Percentiles rank a stretch among this genome's conserved stretches.
Evolutionary conservation across 2,329 filamentous ascomycete genomes (phyloP).

Genomic region (Dothistroma septosporum): DNA sequence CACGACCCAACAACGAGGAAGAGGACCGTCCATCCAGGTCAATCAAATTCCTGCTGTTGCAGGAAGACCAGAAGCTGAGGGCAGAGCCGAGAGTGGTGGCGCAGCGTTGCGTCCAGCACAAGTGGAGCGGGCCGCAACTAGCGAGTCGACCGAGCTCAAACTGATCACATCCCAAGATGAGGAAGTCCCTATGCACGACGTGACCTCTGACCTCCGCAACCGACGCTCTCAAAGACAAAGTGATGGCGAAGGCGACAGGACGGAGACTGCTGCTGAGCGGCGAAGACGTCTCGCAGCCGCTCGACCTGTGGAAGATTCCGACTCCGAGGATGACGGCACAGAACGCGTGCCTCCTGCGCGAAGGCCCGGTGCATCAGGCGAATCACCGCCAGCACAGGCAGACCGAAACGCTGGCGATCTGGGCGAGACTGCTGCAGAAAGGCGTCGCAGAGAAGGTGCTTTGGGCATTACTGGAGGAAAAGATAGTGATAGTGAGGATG

Average conservation of each 20-base stretch:
- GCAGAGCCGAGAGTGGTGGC: background rate
- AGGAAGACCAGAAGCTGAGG: constrained; percentile 21
- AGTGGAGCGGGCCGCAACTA: constrained; percentile 38
- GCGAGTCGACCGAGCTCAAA: constrained; percentile 41
- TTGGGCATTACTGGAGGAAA: constrained; percentile 53
- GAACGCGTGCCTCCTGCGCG: constrained; percentile 34
- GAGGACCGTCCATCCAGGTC: constrained; percentile 5
- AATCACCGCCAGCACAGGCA: constrained; percentile 8
- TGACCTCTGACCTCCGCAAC: constrained; percentile 31
- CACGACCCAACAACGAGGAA: constrained; percentile 5
- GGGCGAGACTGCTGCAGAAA: constrained; percentile 69
- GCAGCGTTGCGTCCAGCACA: constrained; percentile 15
- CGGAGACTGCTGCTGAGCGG: constrained; percentile 41
- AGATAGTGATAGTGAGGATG: constrained; percentile 51
- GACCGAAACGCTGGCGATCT: constrained; percentile 33
- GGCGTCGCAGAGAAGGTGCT: constrained; percentile 68
- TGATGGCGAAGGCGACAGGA: constrained; percentile 8
- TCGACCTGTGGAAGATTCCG: constrained; percentile 27
- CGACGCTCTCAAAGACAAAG: constrained; percentile 11
- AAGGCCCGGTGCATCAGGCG: constrained; percentile 6
- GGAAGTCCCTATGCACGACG: constrained; percentile 47
- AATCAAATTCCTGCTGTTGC: constrained; percentile 22
- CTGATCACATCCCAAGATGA: constrained; percentile 45
- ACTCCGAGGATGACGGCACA: constrained; percentile 39
- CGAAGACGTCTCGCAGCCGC: constrained; percentile 40